Percentiles rank a stretch among this genome's conserved stretches.
Conservation (phyloP, 2,329 filamentous ascomycete genomes). For the Teratosphaeria pseudoeucalypti region DNA sequence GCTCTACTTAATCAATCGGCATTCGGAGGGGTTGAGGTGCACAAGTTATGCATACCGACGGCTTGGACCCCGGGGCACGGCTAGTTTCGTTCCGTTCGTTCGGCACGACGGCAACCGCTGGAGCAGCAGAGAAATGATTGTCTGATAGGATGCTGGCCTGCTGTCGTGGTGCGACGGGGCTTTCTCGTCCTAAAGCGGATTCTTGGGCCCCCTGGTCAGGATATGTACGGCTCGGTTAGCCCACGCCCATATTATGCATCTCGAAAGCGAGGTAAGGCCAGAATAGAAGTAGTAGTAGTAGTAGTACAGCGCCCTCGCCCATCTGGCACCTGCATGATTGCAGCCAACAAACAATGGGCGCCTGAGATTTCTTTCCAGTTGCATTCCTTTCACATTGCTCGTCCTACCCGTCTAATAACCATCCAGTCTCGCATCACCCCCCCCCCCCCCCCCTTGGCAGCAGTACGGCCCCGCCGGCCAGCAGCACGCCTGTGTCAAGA, state of each 20-base stretch:
- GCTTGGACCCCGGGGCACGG: too few relatives aligned
- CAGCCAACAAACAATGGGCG: neutral
- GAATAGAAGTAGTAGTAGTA: neutral
- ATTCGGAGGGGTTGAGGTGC: neutral
- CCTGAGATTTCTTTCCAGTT: neutral
- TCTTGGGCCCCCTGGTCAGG: neutral
- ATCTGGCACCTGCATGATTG: neutral
- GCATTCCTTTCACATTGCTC: neutral
- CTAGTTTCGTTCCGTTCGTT: neutral
- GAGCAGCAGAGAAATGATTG: neutral
- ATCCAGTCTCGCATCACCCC: neutral
- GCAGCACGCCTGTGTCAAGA: constrained; percentile 8
- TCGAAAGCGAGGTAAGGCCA: neutral
- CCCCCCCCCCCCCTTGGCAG: neutral
- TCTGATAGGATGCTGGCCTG: neutral
- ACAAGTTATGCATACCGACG: neutral
- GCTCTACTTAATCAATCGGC: neutral
- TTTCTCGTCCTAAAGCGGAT: neutral
- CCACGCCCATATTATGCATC: neutral
- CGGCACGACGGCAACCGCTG: neutral
- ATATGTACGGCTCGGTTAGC: neutral
- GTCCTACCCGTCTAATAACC: neutral
- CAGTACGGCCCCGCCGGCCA: neutral
- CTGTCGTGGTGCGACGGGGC: neutral
- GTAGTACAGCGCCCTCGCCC: neutral